A percentile compares a stretch with the other conserved stretches of the same genome.
Conservation (phyloP, 371 early-diverging fungal genomes). For the Nematocida ausubeli region DNA sequence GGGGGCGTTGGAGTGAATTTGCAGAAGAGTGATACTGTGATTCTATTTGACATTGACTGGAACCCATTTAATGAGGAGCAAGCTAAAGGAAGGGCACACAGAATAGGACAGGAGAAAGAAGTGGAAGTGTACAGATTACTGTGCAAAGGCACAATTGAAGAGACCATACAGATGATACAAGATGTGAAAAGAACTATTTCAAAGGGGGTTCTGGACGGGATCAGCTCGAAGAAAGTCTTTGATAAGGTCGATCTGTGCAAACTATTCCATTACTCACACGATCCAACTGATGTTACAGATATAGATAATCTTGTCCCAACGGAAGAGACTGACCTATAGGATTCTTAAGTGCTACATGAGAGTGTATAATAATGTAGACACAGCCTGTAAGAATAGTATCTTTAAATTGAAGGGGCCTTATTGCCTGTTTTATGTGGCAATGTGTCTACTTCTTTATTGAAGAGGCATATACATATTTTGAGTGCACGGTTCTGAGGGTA, state of each 20-base stretch:
- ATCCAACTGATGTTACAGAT: conserved; percentile 37
- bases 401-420: too few relatives aligned
- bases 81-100: conserved; percentile 40
- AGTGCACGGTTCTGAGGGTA: too few relatives aligned
- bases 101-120: conserved; percentile 37
- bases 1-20: conserved; percentile 49
- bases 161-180: conserved; percentile 24
- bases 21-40: conserved; percentile 19
- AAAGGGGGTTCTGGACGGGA: conserved; percentile 8
- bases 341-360: too few relatives aligned
- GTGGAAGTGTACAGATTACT: conserved; percentile 39
- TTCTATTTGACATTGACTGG: conserved; percentile 55
- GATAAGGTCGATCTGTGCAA: conserved; percentile 52
- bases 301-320: background rate
- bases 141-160: conserved; percentile 54
- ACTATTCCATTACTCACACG: conserved; percentile 53
- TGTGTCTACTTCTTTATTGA: too few relatives aligned
- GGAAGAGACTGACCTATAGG: too few relatives aligned
- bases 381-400: too few relatives aligned
- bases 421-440: too few relatives aligned
- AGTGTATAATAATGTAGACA: too few relatives aligned
- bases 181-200: conserved; percentile 40
- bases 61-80: conserved; percentile 55
- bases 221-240: conserved; percentile 3
- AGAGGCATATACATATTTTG: too few relatives aligned